phyloP scores from a whole-genome alignment of 1,139 yeast genomes.

The Scheffersomyces cryptocercus region DNA sequence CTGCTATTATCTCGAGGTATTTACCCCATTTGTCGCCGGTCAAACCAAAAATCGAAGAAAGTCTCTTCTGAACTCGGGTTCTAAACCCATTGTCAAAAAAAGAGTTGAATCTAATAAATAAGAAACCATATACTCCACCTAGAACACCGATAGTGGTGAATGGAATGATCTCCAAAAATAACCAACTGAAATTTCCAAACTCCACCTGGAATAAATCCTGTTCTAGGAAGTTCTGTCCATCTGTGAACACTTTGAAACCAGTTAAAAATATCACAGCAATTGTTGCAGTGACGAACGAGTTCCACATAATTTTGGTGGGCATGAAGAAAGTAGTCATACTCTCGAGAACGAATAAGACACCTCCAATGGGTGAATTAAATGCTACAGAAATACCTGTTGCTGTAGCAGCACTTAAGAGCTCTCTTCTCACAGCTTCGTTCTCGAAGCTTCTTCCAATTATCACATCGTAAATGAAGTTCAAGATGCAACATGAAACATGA shows the following conservation, averaged over 20 bases:
- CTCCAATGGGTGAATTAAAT: slow-evolving; percentile 93
- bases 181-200: slow-evolving; percentile 72
- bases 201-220: slow-evolving; percentile 64
- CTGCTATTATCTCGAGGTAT: slow-evolving; percentile 47
- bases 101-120: slow-evolving; percentile 52
- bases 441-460: slow-evolving; percentile 39
- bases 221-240: slow-evolving; percentile 51
- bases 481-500: slow-evolving; percentile 74
- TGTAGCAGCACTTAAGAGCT: slow-evolving; percentile 76
- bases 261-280: slow-evolving; percentile 64
- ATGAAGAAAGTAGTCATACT: slow-evolving; percentile 64
- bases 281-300: slow-evolving; percentile 76
- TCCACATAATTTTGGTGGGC: slow-evolving; percentile 74
- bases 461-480: slow-evolving; percentile 31
- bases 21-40: slow-evolving; percentile 9
- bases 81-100: slow-evolving; percentile 23
- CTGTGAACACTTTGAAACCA: slow-evolving; percentile 61
- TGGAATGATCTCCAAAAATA: slow-evolving; percentile 66
- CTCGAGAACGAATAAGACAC: slow-evolving; percentile 84
- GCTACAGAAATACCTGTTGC: slow-evolving; percentile 95
- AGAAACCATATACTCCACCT: slow-evolving; percentile 69
- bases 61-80: slow-evolving; percentile 11
- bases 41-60: slow-evolving; percentile 18
- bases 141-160: slow-evolving; percentile 64
- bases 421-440: slow-evolving; percentile 61